phyloP scores from a whole-genome alignment of 352 stramenopile species.

The Phytopythium aichiense region DNA sequence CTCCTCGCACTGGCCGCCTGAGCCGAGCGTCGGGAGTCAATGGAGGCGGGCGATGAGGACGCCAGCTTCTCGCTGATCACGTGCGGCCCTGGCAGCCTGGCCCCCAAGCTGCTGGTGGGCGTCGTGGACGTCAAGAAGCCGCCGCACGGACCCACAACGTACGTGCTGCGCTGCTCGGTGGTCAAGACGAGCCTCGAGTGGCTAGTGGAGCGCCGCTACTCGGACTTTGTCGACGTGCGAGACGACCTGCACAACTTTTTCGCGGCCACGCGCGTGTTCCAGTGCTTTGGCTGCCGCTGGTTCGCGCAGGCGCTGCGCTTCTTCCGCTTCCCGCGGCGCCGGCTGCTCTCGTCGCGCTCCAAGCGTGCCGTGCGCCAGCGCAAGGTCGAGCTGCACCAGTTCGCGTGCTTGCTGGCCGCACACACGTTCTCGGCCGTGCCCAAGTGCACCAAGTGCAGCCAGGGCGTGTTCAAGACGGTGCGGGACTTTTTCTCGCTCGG shows the following conservation, averaged over 20 bases:
- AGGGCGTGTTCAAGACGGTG: constrained; percentile 48
- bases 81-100: constrained; percentile 38
- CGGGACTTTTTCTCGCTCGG: constrained; percentile 61
- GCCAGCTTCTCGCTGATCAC: constrained; percentile 51
- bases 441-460: constrained; percentile 62
- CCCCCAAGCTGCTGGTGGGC: constrained; percentile 48
- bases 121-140: constrained; percentile 22
- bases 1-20: not conserved
- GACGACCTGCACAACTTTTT: constrained; percentile 57
- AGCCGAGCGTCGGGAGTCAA: constrained; percentile 4
- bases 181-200: constrained; percentile 40
- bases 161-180: constrained; percentile 41
- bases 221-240: constrained; percentile 59
- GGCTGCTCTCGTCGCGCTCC: constrained; percentile 43
- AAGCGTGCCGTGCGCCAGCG: constrained; percentile 42
- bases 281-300: constrained; percentile 77
- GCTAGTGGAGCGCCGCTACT: constrained; percentile 64
- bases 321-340: constrained; percentile 63
- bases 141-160: constrained; percentile 21
- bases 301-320: constrained; percentile 56
- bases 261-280: constrained; percentile 24
- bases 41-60: constrained; percentile 26
- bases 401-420: constrained; percentile 44
- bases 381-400: constrained; percentile 45
- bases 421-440: constrained; percentile 78